These are phyloP conservation scores for Cutaneotrichosporon dermatis DNA, from an alignment of 1,284 basidiomycete species.

Conservation along the genomic window DNA sequence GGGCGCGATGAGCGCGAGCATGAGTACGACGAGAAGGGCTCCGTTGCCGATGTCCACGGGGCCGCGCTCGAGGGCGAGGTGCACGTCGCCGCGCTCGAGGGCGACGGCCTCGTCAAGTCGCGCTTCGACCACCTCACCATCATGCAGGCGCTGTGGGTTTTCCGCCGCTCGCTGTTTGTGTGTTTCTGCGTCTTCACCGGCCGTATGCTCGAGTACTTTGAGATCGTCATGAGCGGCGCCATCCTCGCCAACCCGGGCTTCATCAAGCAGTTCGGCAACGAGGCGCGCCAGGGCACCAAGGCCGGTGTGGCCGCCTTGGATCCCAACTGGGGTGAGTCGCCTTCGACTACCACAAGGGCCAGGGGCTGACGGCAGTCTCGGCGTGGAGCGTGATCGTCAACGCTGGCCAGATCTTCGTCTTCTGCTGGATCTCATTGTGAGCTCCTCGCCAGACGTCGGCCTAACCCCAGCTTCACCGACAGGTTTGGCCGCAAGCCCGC, in stretches of 20 bases:
- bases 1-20: not conserved
- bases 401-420: constrained; percentile 7
- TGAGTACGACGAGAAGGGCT: not conserved
- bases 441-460: not conserved
- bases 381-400: constrained; percentile 21
- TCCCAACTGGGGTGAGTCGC: constrained; percentile 14
- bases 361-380: constrained; percentile 12
- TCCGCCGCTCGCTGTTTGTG: constrained; percentile 18
- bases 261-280: constrained; percentile 17
- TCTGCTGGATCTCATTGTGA: not conserved
- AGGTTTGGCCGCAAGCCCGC: constrained; percentile 20
- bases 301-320: constrained; percentile 5
- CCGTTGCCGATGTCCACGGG: not conserved
- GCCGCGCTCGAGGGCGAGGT: not conserved
- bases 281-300: not conserved
- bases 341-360: not conserved
- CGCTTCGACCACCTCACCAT: constrained; percentile 22
- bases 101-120: constrained; percentile 16
- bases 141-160: constrained; percentile 20
- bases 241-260: constrained; percentile 21
- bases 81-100: not conserved
- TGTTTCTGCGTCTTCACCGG: constrained; percentile 22
- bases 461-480: constrained; percentile 8
- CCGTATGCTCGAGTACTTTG: constrained; percentile 21
- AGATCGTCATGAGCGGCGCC: constrained; percentile 16